These are phyloP conservation scores for Akanthomyces lecanii DNA, from an alignment of 2,329 filamentous ascomycete species.

Conservation along the genomic window DNA sequence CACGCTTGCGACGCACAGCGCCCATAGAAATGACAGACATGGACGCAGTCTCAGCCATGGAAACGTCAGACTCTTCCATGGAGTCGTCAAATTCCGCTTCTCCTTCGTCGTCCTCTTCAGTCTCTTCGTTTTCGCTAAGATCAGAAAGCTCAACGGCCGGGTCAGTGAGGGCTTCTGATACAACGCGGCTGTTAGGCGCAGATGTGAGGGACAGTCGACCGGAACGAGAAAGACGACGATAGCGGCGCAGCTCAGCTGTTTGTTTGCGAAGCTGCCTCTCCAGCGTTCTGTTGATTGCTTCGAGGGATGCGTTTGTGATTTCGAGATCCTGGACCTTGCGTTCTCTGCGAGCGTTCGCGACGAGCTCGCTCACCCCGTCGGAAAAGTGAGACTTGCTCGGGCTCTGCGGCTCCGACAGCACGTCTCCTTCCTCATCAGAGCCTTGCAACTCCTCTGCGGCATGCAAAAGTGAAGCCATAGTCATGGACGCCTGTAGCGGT, in stretches of 20 bases:
- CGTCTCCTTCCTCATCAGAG: slow-evolving; percentile 28
- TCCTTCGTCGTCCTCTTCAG: slow-evolving; percentile 40
- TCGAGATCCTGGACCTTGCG: slow-evolving; percentile 94
- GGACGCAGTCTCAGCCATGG: slow-evolving; percentile 35
- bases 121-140: slow-evolving; percentile 45
- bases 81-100: slow-evolving; percentile 44
- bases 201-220: slow-evolving; percentile 64
- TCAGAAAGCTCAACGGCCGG: slow-evolving; percentile 45
- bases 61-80: slow-evolving; percentile 49
- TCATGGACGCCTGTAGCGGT: slow-evolving; percentile 35
- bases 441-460: slow-evolving; percentile 48
- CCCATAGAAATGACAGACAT: slow-evolving; percentile 37
- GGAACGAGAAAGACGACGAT: slow-evolving; percentile 76
- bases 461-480: slow-evolving; percentile 54
- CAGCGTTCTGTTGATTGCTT: slow-evolving; percentile 90
- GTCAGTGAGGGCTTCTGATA: slow-evolving; percentile 41
- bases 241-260: slow-evolving; percentile 80
- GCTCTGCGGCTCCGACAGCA: slow-evolving; percentile 43
- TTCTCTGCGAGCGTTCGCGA: slow-evolving; percentile 84
- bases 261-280: slow-evolving; percentile 91
- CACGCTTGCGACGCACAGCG: slow-evolving; percentile 58
- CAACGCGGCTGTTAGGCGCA: slow-evolving; percentile 41
- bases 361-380: slow-evolving; percentile 67
- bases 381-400: slow-evolving; percentile 54
- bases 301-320: slow-evolving; percentile 90